Evolutionary conservation across 2,329 filamentous ascomycete species (phyloP), one percentile per base, ranked within the genome.

Genomic region (Aspergillus brunneoviolaceus): DNA sequence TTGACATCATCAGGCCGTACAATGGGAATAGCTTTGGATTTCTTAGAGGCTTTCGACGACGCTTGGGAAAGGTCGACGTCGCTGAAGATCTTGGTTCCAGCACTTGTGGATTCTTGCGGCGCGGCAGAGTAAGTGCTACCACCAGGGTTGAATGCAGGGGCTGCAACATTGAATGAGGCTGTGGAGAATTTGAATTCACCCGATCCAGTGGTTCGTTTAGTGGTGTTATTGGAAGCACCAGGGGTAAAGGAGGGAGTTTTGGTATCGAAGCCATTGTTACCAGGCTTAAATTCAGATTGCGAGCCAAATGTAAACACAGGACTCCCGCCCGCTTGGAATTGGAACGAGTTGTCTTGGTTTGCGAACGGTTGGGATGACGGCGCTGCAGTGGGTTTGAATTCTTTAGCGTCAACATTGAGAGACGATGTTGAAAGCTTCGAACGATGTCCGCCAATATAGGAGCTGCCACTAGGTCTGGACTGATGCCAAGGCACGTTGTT

Each of bases 361-460:
- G 80, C 73, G 61, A 78, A 77, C 48, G 72, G 72, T 16, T 74
- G 77, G 16, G 82, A 77, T 49, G 76, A 78, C 67, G 85, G 85
- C 2, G 81, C 78, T 16, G 78, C 77, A 39, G 75, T 75, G 6
- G 85, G 84, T 58, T 89, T 91, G 81, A 97, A 97, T 70, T 95
- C 91, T 51, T 92, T 90, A 0, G 94, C 94, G 63, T 89, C 86
- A 31, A 96, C 92, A 69, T 98, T 98, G 67, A 98, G 84, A 66
- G 88, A 93, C 0, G 92, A 91, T 49, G 88, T 76, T 0, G 82
- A 93, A 3, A 87, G 81, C 68, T 89, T 91, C 71, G 87, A 89
- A 19, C 81, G 83, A 69, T 92, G 89, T 64, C 84, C 85, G 11
- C 81, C 77, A 16, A 62, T 64, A 52, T 74, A 77, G 4, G 74